Evolutionary conservation across 2,329 filamentous ascomycete genomes (phyloP), one percentile per base, ranked within the genome.

Genomic region (Cladosporium sp.): DNA sequence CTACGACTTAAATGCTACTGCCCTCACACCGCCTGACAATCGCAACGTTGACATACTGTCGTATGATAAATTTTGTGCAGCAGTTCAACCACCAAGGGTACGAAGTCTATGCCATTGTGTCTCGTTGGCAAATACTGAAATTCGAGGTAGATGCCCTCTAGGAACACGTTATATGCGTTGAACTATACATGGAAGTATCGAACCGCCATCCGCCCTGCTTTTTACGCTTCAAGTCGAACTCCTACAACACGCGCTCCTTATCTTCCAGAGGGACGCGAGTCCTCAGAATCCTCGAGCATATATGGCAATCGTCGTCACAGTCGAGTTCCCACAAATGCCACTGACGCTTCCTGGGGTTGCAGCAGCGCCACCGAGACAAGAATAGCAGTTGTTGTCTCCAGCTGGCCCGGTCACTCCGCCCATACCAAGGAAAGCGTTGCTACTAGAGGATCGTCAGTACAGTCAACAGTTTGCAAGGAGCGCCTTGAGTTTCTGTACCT

Each of bases 371-470:
- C 71, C 72, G 48, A 70, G 65, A 61, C 72, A 73, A 13, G 64
- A 59, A 64, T 69, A 71, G 57, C 71, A 73, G 54, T 74, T 74
- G 43, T 73, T 70, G 51, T 73, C 70, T 18, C 70, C 51, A n/a
- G 51, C 51, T 21, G 51, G 51, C 1, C 71, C 71, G 5, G 68
- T 67, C 5, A 69, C 61, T 1, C 65, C 26, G 25, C 63, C 65
- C 30, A 30, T 21, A 21, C 63, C 30, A 3, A 63, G 63, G 2
- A 65, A 39, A 8, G 43, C 18, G 1, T 57, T 57, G n/a, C 14
- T 54, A 14, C 58, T 59, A 6, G 5, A 16, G 5, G n/a, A n/a
- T 34, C 5, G 36, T 63, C 32, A 63, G 60, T 23, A 34, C 16
- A 18, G 3, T 43, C 13, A 3, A 23, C 0, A 34, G 5, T 2